Conservation (phyloP, 1,284 basidiomycete genomes). For the Ustilago sp. region DNA sequence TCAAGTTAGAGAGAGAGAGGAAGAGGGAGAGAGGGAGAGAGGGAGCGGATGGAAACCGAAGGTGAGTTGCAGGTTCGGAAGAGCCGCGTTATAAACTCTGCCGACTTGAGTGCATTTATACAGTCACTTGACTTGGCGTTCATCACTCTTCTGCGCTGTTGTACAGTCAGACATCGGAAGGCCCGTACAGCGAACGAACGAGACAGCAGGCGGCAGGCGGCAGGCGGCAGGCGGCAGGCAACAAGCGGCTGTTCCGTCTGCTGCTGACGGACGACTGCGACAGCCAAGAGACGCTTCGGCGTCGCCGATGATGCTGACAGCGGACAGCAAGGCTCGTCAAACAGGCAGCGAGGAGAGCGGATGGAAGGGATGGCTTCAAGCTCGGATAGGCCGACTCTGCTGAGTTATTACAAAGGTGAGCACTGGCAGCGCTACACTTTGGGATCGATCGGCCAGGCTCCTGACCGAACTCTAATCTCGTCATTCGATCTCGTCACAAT, state of each 20-base stretch:
- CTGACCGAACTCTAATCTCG: neutral
- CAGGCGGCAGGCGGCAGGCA: neutral
- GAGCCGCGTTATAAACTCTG: conserved; percentile 12
- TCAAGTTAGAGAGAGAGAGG: neutral
- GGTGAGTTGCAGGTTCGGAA: conserved; percentile 14
- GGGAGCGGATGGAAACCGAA: conserved; percentile 1
- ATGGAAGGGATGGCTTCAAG: neutral
- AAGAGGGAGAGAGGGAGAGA: neutral
- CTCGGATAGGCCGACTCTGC: neutral
- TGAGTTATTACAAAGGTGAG: neutral
- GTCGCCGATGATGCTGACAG: conserved; percentile 2
- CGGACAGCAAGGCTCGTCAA: neutral
- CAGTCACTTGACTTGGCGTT: conserved; percentile 10
- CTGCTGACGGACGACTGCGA: neutral
- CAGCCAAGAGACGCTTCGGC: neutral
- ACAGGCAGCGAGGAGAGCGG: neutral
- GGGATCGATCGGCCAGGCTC: neutral
- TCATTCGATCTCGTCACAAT: neutral
- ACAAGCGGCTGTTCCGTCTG: conserved; percentile 3
- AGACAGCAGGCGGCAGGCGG: neutral
- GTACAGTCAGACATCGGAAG: neutral
- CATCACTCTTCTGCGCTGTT: neutral
- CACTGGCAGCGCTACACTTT: neutral
- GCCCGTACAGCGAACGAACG: neutral
- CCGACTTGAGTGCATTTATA: conserved; percentile 17